These are phyloP conservation scores for Polyplosphaeria fusca DNA, from an alignment of 495 filamentous ascomycete species.

Conservation along the genomic window DNA sequence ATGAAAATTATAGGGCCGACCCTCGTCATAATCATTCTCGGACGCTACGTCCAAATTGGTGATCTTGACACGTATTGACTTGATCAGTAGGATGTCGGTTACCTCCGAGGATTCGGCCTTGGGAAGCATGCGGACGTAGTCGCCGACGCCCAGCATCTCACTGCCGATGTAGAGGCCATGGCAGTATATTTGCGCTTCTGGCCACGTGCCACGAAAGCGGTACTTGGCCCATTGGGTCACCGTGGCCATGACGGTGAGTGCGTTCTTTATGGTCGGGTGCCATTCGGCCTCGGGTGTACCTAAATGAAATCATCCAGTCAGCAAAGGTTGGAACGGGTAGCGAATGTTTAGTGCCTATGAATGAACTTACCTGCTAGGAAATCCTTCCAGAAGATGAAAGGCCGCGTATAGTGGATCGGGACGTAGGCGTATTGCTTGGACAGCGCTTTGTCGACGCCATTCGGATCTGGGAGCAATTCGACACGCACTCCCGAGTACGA, in stretches of 20 bases:
- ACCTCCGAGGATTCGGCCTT: conserved; percentile 7
- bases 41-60: conserved; percentile 41
- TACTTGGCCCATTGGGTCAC: conserved; percentile 52
- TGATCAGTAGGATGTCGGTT: conserved; percentile 54
- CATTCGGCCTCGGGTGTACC: conserved; percentile 43
- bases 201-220: conserved; percentile 54
- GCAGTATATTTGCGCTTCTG: conserved; percentile 50
- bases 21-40: conserved; percentile 47
- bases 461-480: conserved; percentile 53
- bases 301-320: no score
- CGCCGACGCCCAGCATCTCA: conserved; percentile 53
- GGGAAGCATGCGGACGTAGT: conserved; percentile 50
- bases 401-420: conserved; percentile 53
- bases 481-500: conserved; percentile 58
- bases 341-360: no score
- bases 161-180: conserved; percentile 56
- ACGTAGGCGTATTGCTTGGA: conserved; percentile 55
- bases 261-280: conserved; percentile 56
- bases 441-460: conserved; percentile 49
- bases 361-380: conserved; percentile 46
- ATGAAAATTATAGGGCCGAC: conserved; percentile 45
- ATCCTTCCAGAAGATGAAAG: conserved; percentile 52
- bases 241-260: conserved; percentile 52
- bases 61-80: conserved; percentile 49
- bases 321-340: no score